These are phyloP conservation scores for Simplicillium sp. DNA, from an alignment of 2,329 filamentous ascomycete genomes.

Conservation along the genomic window DNA sequence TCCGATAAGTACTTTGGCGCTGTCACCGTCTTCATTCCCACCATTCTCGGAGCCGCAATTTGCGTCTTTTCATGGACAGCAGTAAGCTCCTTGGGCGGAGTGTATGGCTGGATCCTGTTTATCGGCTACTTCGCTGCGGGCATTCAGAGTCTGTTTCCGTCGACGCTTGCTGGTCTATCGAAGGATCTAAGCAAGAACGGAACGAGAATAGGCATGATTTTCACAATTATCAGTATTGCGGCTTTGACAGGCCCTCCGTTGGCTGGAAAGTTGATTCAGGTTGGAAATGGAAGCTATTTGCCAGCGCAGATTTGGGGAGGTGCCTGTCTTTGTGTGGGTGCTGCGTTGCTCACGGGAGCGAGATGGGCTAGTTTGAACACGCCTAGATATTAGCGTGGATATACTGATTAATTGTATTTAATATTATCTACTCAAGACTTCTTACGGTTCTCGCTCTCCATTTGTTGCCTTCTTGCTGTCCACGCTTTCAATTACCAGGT, in stretches of 20 bases:
- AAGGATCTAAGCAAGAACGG: conserved; percentile 44
- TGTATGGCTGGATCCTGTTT: conserved; percentile 53
- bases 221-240: conserved; percentile 45
- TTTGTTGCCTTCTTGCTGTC: too few species aligned
- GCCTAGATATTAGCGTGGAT: too few species aligned
- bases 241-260: conserved; percentile 45
- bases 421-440: too few species aligned
- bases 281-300: conserved; percentile 30
- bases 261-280: conserved; percentile 39
- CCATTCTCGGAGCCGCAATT: conserved; percentile 35
- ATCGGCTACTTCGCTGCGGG: conserved; percentile 57
- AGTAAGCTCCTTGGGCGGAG: conserved; percentile 22
- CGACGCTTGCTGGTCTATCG: conserved; percentile 34
- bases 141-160: conserved; percentile 58
- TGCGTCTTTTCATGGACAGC: conserved; percentile 43
- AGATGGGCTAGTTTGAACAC: conserved; percentile 18
- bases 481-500: too few species aligned
- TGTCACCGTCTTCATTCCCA: conserved; percentile 44
- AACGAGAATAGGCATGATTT: conserved; percentile 50
- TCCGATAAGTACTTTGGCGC: conserved; percentile 45
- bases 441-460: too few species aligned
- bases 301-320: conserved; percentile 44
- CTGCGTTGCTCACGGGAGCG: conserved; percentile 28
- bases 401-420: too few species aligned
- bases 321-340: conserved; percentile 30